Evolutionary conservation across 139 green algal genomes (phyloP).

Genomic region (Volvox africanus): DNA sequence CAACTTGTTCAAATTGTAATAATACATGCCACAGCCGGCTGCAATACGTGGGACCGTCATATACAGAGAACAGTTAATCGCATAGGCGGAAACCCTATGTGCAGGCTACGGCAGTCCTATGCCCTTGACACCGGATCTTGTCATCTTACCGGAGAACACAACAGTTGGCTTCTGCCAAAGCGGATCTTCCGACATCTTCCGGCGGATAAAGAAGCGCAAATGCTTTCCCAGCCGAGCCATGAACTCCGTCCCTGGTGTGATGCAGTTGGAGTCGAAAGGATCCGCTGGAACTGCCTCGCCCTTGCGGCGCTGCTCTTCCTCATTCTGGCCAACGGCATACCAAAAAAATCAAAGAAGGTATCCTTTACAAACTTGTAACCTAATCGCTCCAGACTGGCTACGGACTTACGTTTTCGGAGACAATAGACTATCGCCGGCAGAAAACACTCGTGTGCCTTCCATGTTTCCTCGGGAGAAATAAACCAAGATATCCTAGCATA

Average conservation of each 20-base stretch:
- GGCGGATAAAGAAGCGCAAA: conserved; percentile 87
- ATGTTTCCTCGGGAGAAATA: background rate
- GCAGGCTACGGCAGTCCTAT: too few relatives aligned
- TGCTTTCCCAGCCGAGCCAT: conserved; percentile 76
- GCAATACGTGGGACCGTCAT: too few relatives aligned
- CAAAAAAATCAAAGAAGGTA: background rate
- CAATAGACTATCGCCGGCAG: too few relatives aligned
- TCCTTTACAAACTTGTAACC: too few relatives aligned
- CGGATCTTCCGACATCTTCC: conserved; percentile 87
- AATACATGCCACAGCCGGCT: too few relatives aligned
- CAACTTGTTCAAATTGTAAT: too few relatives aligned
- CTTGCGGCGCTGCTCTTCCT: conserved; percentile 66
- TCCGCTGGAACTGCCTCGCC: conserved; percentile 70
- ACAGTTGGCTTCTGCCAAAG: conserved; percentile 86
- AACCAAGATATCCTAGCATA: background rate
- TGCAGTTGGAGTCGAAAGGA: conserved; percentile 95
- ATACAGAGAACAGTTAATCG: too few relatives aligned
- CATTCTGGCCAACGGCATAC: conserved; percentile 20
- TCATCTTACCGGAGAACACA: conserved; percentile 80
- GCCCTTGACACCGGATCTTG: too few relatives aligned
- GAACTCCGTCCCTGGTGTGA: conserved; percentile 83
- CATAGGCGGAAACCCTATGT: too few relatives aligned
- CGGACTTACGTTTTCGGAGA: too few relatives aligned
- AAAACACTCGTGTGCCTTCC: too few relatives aligned
- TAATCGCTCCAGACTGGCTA: too few relatives aligned